Base-by-base conservation (phyloP, 2,329 filamentous ascomycete species). In the Arthrobotrys iridis region DNA sequence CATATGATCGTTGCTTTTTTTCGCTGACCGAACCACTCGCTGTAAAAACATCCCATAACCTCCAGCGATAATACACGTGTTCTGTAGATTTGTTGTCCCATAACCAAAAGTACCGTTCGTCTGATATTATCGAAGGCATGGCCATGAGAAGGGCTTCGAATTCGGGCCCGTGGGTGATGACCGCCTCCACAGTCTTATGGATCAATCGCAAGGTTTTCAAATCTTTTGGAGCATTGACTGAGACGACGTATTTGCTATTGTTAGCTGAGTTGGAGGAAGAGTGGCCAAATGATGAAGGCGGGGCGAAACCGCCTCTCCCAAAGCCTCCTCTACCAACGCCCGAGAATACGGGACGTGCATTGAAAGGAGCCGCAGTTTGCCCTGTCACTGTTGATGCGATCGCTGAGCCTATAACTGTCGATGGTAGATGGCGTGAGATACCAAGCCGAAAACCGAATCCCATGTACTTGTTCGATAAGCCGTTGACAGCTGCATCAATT, bases 71-170 rank as follows among this genome's bases (percentile, higher is more conserved):
- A 87, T 93, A 99, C 13, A 96, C 87, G 13, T 91, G 94, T 24
- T 89, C 93, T 77, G 86, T 85, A 79, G 89, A 93, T 77, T 89
- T 87, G 18, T 93, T 87, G 81, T 98, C 91, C 90, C 92, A 99
- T 3, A 99, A 85, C 91, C 93, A 99, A 0, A 93, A 91, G 89
- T 94, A 98, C 78, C 90, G 93, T 81, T 96, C 92, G 73, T 97
- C 92, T 41, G 86, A 87, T 81, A 96, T 92, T 0, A 98, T 91
- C 64, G 93, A 89, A 0, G 91, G 88, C 15, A 92, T 86, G 57
- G 90, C 90, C 95, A 98, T 98, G 4, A 99, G 86, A 1, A 96
- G 85, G 3, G 93, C 93, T 82, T 99, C 95, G 75, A 97, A 96
- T 80, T 95, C 92, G 0, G 92, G 88, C 0, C 93, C 93, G 78